Percentiles rank a stretch among this genome's conserved stretches.
Evolutionary conservation across 2,329 filamentous ascomycete species (phyloP).

Genomic region (Aureobasidium pullulans): DNA sequence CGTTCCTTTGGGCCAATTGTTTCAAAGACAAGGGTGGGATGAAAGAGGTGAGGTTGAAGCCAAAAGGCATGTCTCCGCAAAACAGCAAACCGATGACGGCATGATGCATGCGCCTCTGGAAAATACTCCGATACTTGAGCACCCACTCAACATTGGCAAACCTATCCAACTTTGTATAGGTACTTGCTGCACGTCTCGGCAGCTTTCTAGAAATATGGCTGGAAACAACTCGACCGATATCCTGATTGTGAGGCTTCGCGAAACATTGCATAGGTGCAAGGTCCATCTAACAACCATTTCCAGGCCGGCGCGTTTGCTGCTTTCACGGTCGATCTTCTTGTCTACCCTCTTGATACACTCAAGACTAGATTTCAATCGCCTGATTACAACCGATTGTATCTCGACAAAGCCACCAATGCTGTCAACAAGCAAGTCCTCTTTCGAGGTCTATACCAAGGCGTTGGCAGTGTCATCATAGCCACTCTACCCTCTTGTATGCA

Average conservation of each 20-base stretch:
- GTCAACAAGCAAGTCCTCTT: conserved; percentile 52
- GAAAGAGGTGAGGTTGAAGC: neutral
- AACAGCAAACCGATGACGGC: neutral
- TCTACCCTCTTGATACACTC: conserved; percentile 83
- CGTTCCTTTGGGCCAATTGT: neutral
- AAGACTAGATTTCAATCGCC: conserved; percentile 80
- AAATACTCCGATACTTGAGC: neutral
- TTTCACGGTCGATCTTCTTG: conserved; percentile 74
- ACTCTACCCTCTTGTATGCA: conserved; percentile 74
- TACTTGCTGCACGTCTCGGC: neutral
- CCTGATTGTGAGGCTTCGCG: conserved; percentile 15
- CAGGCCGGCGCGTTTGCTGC: conserved; percentile 80
- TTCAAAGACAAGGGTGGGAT: neutral
- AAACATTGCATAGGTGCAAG: neutral
- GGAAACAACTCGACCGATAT: conserved; percentile 8
- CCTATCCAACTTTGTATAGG: too few relatives aligned
- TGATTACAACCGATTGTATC: conserved; percentile 62
- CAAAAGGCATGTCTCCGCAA: neutral
- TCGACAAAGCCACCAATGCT: conserved; percentile 47
- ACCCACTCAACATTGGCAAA: neutral
- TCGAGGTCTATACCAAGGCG: conserved; percentile 75
- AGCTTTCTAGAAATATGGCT: neutral
- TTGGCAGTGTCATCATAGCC: conserved; percentile 76
- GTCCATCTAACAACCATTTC: neutral
- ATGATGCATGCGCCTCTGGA: neutral